Evolutionary conservation across 1,139 yeast genomes (phyloP).

Genomic region (Sugiyamaella xylanicola): DNA sequence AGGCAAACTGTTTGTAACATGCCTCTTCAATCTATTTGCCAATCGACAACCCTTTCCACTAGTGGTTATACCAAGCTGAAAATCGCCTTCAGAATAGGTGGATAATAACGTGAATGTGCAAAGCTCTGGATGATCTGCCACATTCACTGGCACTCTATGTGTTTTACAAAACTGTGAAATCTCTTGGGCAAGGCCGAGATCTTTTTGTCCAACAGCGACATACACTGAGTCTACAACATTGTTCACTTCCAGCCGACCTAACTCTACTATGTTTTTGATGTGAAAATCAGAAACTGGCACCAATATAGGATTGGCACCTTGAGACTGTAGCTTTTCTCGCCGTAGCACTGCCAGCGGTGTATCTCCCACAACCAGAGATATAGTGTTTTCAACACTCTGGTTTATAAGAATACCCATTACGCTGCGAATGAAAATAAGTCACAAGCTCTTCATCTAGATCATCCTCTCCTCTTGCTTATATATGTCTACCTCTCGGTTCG

Average conservation of each 20-base stretch:
- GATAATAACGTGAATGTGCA: conserved; percentile 81
- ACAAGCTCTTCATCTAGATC: not conserved
- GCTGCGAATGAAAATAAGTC: not conserved
- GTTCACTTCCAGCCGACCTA: conserved; percentile 68
- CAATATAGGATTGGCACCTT: conserved; percentile 63
- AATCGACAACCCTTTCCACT: conserved; percentile 88
- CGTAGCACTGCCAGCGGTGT: conserved; percentile 57
- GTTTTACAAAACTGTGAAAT: conserved; percentile 56
- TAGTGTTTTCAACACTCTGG: conserved; percentile 53
- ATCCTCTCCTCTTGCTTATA: not conserved
- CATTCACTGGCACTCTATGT: conserved; percentile 78
- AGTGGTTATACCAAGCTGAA: conserved; percentile 84
- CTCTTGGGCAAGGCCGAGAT: conserved; percentile 41
- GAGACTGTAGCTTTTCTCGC: conserved; percentile 50
- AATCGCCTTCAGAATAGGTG: conserved; percentile 66
- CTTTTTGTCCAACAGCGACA: conserved; percentile 50
- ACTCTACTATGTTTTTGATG: conserved; percentile 35
- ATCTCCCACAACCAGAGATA: conserved; percentile 63
- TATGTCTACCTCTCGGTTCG: not conserved
- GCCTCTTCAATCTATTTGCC: conserved; percentile 79
- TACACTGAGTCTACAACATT: conserved; percentile 74
- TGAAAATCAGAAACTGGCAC: conserved; percentile 34
- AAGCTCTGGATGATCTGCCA: conserved; percentile 68
- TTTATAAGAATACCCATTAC: conserved; percentile 51
- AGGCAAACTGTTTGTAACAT: conserved; percentile 64